phyloP scores from a whole-genome alignment of 441 rosid genomes.

The Hura crepitans region DNA sequence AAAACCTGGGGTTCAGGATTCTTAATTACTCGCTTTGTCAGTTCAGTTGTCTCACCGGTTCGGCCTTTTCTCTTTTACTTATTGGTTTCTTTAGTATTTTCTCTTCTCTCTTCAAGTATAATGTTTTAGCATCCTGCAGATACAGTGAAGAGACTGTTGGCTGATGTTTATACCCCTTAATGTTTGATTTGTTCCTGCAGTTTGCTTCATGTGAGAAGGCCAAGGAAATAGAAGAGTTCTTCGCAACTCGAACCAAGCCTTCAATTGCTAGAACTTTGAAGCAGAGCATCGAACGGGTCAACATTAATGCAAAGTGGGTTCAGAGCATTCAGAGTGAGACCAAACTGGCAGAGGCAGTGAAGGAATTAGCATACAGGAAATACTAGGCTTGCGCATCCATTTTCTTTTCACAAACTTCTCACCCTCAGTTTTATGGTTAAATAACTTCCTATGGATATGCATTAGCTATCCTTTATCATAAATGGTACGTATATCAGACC shows the following conservation, averaged over 20 bases:
- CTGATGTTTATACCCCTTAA: background rate
- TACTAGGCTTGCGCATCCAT: slow-evolving; percentile 20
- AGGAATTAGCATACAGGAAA: slow-evolving; percentile 51
- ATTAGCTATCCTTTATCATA: too few species aligned
- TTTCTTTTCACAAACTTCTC: background rate
- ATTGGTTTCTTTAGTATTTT: background rate
- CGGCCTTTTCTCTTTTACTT: slow-evolving; percentile 9
- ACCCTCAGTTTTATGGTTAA: background rate
- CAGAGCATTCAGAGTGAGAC: slow-evolving; percentile 58
- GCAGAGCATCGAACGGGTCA: slow-evolving; percentile 81
- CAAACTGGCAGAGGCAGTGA: slow-evolving; percentile 42
- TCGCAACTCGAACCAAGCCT: slow-evolving; percentile 51
- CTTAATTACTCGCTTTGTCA: slow-evolving; percentile 64
- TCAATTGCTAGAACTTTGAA: slow-evolving; percentile 81
- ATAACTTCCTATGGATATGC: background rate
- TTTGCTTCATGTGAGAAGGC: slow-evolving; percentile 78
- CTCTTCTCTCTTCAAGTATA: background rate
- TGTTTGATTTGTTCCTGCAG: slow-evolving; percentile 31
- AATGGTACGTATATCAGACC: too few species aligned
- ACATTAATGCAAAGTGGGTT: slow-evolving; percentile 79
- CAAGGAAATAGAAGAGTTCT: slow-evolving; percentile 79
- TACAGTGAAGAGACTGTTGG: background rate
- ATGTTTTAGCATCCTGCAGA: background rate
- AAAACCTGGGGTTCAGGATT: slow-evolving; percentile 74
- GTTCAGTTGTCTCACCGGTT: slow-evolving; percentile 79